Evolutionary conservation across 164 flowering plant species (phyloP).

Genomic region (Nymphaea colorata): DNA sequence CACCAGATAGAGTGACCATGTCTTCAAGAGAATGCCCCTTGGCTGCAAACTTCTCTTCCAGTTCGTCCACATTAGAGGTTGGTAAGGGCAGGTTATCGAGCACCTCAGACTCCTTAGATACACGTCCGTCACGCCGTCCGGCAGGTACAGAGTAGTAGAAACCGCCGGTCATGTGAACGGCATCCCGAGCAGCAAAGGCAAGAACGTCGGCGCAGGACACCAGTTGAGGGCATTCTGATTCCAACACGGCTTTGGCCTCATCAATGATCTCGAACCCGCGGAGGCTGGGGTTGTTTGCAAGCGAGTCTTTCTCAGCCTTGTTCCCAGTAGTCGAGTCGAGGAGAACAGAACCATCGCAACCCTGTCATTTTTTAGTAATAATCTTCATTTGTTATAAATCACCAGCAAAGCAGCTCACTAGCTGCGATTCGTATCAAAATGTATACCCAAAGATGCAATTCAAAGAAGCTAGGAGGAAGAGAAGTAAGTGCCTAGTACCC

Average conservation of each 20-base stretch:
- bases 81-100: neutral
- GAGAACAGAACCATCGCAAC: neutral
- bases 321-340: neutral
- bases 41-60: constrained; percentile 3
- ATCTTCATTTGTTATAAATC: neutral
- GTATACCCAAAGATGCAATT: no score
- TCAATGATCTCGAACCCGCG: constrained; percentile 9
- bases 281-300: constrained; percentile 6
- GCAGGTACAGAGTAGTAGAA: constrained; percentile 3
- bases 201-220: constrained; percentile 11
- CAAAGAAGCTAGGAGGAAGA: no score
- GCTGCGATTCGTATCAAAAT: neutral
- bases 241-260: constrained; percentile 2
- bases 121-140: constrained; percentile 5
- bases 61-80: neutral
- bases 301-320: neutral
- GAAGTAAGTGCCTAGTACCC: no score
- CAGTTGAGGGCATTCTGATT: constrained; percentile 2
- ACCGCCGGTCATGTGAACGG: constrained; percentile 1
- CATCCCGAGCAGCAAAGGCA: constrained; percentile 10
- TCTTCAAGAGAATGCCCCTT: constrained; percentile 6
- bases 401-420: neutral
- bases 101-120: constrained; percentile 2
- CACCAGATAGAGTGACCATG: constrained; percentile 10
- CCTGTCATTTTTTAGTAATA: neutral